Conservation (phyloP, 345 rosid genomes). For the Noccaea caerulescens region DNA sequence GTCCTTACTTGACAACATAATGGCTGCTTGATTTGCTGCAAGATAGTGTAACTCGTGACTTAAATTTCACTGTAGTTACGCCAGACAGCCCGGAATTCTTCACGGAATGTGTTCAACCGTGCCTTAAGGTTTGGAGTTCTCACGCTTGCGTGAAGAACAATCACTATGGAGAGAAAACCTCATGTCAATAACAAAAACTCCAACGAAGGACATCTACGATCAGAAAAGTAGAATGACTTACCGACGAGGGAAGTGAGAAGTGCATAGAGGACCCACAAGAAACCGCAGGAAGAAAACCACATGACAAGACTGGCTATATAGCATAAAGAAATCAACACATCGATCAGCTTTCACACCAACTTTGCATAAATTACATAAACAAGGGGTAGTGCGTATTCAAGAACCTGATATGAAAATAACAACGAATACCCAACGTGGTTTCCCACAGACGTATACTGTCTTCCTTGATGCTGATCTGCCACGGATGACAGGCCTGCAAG, state of each 20-base stretch:
- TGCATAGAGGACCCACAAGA: conserved; percentile 44
- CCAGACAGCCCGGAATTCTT: conserved; percentile 50
- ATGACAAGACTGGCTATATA: conserved; percentile 43
- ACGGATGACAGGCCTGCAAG: conserved; percentile 49
- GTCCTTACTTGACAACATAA: conserved; percentile 34
- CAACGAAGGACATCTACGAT: conserved; percentile 8
- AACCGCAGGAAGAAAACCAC: conserved; percentile 49
- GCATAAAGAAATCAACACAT: conserved; percentile 25
- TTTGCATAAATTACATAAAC: conserved; percentile 2
- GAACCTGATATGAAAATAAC: conserved; percentile 38
- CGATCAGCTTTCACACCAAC: conserved; percentile 11
- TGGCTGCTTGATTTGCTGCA: conserved; percentile 17
- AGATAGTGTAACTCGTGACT: conserved; percentile 6
- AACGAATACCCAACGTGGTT: conserved; percentile 46
- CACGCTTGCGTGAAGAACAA: conserved; percentile 43
- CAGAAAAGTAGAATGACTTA: conserved; percentile 20
- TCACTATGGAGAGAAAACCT: conserved; percentile 26
- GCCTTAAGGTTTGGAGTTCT: conserved; percentile 51
- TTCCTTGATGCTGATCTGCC: conserved; percentile 45
- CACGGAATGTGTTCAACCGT: conserved; percentile 48
- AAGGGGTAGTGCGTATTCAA: conserved; percentile 10
- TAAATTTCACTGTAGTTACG: conserved; percentile 47
- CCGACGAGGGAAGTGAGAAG: conserved; percentile 34
- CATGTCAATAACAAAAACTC: conserved; percentile 20
- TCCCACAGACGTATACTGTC: conserved; percentile 45